These are phyloP conservation scores for Fusarium irregulare DNA, from an alignment of 2,329 filamentous ascomycete species.

Conservation along the genomic window DNA sequence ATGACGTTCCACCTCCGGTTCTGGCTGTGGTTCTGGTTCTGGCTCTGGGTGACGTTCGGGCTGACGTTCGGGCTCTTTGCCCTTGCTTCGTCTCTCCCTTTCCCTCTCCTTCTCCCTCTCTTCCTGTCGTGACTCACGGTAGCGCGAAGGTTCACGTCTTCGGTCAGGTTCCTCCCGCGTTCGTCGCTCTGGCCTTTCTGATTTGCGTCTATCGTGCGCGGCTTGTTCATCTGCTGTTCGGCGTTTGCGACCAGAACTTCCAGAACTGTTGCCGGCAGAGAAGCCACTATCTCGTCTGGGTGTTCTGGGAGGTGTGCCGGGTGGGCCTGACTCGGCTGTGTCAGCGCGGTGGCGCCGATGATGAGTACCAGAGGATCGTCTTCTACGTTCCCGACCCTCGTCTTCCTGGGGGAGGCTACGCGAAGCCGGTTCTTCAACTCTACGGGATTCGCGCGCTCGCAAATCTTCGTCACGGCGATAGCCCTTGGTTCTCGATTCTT, in stretches of 20 bases:
- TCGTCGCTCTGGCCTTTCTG: constrained; percentile 54
- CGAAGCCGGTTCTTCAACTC: constrained; percentile 26
- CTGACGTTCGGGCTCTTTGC: constrained; percentile 46
- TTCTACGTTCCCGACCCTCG: constrained; percentile 35
- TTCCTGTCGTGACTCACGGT: constrained; percentile 11
- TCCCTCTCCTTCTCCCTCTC: constrained; percentile 3
- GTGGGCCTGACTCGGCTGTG: constrained; percentile 49
- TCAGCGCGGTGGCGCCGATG: constrained; percentile 55
- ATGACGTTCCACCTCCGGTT: constrained; percentile 43
- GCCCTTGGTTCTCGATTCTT: constrained; percentile 29
- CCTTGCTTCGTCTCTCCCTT: constrained; percentile 35
- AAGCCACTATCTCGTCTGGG: constrained; percentile 61
- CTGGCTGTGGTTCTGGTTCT: constrained; percentile 33
- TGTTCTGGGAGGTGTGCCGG: constrained; percentile 52
- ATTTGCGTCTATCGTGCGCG: constrained; percentile 62
- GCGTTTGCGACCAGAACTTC: constrained; percentile 49
- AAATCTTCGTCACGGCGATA: constrained; percentile 39
- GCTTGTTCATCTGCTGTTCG: constrained; percentile 63
- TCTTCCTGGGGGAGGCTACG: constrained; percentile 32
- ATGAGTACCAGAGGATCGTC: constrained; percentile 44
- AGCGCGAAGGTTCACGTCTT: constrained; percentile 30
- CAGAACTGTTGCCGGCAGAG: constrained; percentile 54
- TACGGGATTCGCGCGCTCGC: constrained; percentile 24
- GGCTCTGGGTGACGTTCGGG: constrained; percentile 12
- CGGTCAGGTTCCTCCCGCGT: constrained; percentile 41